Evolutionary conservation across 2,329 filamentous ascomycete species (phyloP).

Genomic region (Cladosporium velox): DNA sequence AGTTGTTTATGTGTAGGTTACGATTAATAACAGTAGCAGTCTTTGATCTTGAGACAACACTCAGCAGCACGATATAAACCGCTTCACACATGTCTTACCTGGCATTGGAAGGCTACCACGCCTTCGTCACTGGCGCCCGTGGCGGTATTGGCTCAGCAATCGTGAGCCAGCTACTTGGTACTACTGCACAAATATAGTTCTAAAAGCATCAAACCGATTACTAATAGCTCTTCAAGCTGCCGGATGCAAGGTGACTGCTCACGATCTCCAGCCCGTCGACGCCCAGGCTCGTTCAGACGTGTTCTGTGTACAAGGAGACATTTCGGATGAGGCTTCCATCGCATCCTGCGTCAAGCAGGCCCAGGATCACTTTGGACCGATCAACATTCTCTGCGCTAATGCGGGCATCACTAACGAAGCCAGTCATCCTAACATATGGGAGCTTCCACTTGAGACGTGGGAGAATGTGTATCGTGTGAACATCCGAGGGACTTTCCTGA

Average conservation of each 20-base stretch:
- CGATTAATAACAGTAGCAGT: too few relatives aligned
- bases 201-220: too few relatives aligned
- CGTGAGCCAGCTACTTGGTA: constrained; percentile 56
- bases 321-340: constrained; percentile 51
- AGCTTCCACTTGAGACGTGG: constrained; percentile 54
- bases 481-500: constrained; percentile 56
- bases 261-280: constrained; percentile 38
- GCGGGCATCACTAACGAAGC: constrained; percentile 55
- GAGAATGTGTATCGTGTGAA: constrained; percentile 55
- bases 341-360: constrained; percentile 45
- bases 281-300: too few relatives aligned
- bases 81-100: too few relatives aligned
- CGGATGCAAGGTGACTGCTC: constrained; percentile 58
- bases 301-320: constrained; percentile 43
- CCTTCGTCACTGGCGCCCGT: constrained; percentile 57
- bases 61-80: too few relatives aligned
- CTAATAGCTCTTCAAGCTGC: constrained; percentile 41
- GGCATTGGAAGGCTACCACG: constrained; percentile 47
- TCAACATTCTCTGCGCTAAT: constrained; percentile 57
- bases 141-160: constrained; percentile 55
- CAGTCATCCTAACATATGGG: constrained; percentile 54
- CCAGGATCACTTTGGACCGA: constrained; percentile 49
- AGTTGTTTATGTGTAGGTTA: too few relatives aligned
- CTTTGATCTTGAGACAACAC: too few relatives aligned
- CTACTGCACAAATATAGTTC: too few relatives aligned